Conservation (phyloP, 768 basidiomycete genomes). For the Infundibulicybe gibba region DNA sequence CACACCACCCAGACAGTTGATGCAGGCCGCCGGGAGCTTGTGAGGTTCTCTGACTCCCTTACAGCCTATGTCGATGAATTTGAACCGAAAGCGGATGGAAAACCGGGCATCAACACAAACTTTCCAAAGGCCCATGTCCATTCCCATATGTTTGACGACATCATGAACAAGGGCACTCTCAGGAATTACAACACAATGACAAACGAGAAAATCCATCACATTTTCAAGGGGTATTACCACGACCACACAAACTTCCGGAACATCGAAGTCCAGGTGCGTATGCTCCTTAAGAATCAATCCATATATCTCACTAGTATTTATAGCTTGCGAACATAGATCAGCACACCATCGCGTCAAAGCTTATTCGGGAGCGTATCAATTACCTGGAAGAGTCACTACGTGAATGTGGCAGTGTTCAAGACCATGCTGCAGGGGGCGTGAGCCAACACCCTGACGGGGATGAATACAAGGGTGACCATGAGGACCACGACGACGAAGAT, state of each 20-base stretch:
- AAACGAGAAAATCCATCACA: constrained; percentile 26
- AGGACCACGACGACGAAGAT: neutral
- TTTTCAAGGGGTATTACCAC: constrained; percentile 20
- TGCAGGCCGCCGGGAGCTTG: constrained; percentile 8
- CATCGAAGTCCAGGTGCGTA: constrained; percentile 23
- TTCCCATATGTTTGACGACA: constrained; percentile 27
- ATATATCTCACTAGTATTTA: neutral
- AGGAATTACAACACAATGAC: constrained; percentile 25
- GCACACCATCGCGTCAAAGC: constrained; percentile 2
- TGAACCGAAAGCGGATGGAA: constrained; percentile 17
- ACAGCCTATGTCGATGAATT: constrained; percentile 11
- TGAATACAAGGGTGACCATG: neutral
- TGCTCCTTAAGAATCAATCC: neutral
- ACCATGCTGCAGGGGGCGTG: neutral
- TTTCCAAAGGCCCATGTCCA: constrained; percentile 32
- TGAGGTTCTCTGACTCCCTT: constrained; percentile 7
- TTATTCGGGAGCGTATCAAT: constrained; percentile 10
- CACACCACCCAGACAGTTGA: constrained; percentile 20
- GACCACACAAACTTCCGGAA: constrained; percentile 26
- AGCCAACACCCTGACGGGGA: neutral
- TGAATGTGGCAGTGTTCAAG: neutral
- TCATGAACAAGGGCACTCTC: constrained; percentile 24
- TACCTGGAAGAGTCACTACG: neutral
- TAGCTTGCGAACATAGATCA: constrained; percentile 17
- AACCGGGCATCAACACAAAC: constrained; percentile 8